Conservation (phyloP, 208 protist genomes). For the Crithidia acanthocephali region DNA sequence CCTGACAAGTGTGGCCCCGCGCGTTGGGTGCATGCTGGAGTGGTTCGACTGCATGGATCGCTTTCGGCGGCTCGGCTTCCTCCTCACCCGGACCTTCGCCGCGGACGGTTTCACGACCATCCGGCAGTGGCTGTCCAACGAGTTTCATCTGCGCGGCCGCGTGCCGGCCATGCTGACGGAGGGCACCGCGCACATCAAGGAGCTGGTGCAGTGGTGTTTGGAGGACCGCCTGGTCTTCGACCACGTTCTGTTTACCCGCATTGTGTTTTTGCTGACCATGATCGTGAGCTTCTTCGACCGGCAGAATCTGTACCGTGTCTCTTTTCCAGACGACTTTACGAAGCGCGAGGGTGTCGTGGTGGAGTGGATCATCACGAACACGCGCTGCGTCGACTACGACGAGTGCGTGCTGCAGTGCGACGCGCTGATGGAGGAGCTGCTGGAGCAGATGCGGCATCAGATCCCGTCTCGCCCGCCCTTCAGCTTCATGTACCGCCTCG, state of each 20-base stretch:
- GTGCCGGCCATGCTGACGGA: conserved; percentile 74
- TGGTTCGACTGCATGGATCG: conserved; percentile 81
- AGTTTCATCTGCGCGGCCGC: conserved; percentile 68
- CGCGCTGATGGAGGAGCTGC: conserved; percentile 83
- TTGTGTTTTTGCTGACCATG: conserved; percentile 89
- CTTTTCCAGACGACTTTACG: conserved; percentile 70
- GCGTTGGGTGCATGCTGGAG: conserved; percentile 59
- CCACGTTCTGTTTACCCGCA: conserved; percentile 88
- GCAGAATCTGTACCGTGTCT: conserved; percentile 86
- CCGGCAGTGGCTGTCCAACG: conserved; percentile 62
- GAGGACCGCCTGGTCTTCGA: conserved; percentile 87
- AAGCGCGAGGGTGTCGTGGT: conserved; percentile 90
- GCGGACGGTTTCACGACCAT: conserved; percentile 84
- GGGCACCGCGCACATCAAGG: conserved; percentile 64
- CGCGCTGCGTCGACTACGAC: conserved; percentile 83
- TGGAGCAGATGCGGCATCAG: conserved; percentile 70
- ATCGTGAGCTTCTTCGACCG: conserved; percentile 91
- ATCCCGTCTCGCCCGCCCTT: conserved; percentile 82
- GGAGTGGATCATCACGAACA: conserved; percentile 81
- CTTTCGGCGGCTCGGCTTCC: conserved; percentile 78
- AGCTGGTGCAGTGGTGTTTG: conserved; percentile 78
- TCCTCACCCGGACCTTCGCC: conserved; percentile 82
- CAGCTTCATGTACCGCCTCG: conserved; percentile 84
- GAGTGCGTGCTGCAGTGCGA: conserved; percentile 89
- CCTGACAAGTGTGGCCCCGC: conserved; percentile 62